phyloP scores from a whole-genome alignment of 2,329 filamentous ascomycete genomes.

The Huntiella moniliformis region DNA sequence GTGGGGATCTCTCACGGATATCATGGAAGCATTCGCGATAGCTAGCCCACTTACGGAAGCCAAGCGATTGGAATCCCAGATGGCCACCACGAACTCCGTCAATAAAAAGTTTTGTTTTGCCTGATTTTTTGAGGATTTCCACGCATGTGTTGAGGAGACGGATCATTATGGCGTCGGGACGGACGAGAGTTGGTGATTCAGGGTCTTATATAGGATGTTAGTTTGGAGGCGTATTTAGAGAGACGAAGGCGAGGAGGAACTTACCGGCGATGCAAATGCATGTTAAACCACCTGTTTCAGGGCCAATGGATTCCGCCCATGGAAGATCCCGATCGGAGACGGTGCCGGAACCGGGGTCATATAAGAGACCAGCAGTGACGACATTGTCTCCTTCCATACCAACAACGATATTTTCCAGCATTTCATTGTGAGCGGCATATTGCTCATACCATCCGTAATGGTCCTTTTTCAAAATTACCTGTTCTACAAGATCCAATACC shows the following conservation, averaged over 20 bases:
- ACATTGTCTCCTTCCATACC: constrained; percentile 29
- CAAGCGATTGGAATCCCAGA: constrained; percentile 31
- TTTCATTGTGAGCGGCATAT: constrained; percentile 9
- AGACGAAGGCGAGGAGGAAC: constrained; percentile 14
- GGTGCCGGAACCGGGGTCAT: constrained; percentile 28
- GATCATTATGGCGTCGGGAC: constrained; percentile 31
- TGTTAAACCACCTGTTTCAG: constrained; percentile 36
- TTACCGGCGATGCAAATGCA: constrained; percentile 40
- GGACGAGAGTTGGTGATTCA: constrained; percentile 23
- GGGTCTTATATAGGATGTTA: constrained; percentile 20
- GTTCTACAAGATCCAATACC: constrained; percentile 18
- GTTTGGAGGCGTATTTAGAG: background rate
- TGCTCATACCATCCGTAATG: constrained; percentile 3
- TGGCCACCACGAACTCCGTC: constrained; percentile 34
- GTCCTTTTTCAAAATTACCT: background rate
- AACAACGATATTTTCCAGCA: constrained; percentile 34
- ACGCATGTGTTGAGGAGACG: constrained; percentile 35
- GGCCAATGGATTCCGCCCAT: constrained; percentile 32
- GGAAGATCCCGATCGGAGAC: constrained; percentile 32
- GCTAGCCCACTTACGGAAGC: constrained; percentile 38
- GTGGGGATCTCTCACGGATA: constrained; percentile 12
- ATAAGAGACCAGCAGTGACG: constrained; percentile 35
- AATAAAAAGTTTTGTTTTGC: constrained; percentile 35
- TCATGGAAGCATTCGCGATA: constrained; percentile 37
- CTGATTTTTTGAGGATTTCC: constrained; percentile 25